phyloP scores from a whole-genome alignment of 352 stramenopile genomes.

The Thraustotheca clavata region DNA sequence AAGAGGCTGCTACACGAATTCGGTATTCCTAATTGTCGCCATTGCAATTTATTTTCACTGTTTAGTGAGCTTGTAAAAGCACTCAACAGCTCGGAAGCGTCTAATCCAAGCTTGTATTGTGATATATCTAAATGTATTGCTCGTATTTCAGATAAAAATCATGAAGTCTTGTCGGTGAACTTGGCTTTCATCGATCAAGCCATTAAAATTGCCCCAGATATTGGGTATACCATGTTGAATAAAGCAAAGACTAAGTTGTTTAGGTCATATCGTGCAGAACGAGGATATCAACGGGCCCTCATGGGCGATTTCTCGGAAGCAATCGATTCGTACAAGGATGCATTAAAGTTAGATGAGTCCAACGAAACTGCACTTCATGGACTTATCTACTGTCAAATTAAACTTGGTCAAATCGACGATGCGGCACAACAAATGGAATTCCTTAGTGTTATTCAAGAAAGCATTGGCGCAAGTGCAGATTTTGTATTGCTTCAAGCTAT shows the following conservation, averaged over 20 bases:
- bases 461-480: conserved; percentile 58
- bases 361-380: conserved; percentile 85
- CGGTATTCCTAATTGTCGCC: conserved; percentile 23
- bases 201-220: conserved; percentile 49
- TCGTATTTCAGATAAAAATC: conserved; percentile 51
- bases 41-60: no score
- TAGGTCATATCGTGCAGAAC: conserved; percentile 55
- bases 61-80: conserved; percentile 42
- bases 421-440: conserved; percentile 90
- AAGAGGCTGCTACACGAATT: conserved; percentile 46
- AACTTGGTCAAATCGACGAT: conserved; percentile 79
- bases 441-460: conserved; percentile 84
- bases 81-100: conserved; percentile 59
- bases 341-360: conserved; percentile 75
- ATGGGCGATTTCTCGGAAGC: conserved; percentile 68
- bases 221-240: conserved; percentile 15
- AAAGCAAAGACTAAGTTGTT: background rate
- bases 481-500: conserved; percentile 83
- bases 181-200: conserved; percentile 59
- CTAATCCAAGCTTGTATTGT: conserved; percentile 57
- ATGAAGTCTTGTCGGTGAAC: conserved; percentile 64
- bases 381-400: conserved; percentile 90
- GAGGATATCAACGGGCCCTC: conserved; percentile 65
- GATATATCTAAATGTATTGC: conserved; percentile 53
- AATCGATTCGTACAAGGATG: conserved; percentile 82